A percentile compares a stretch with the other conserved stretches of the same genome.
Evolutionary conservation across 305 asterid genomes (phyloP).

Genomic region (Solanum aculeatissimum): DNA sequence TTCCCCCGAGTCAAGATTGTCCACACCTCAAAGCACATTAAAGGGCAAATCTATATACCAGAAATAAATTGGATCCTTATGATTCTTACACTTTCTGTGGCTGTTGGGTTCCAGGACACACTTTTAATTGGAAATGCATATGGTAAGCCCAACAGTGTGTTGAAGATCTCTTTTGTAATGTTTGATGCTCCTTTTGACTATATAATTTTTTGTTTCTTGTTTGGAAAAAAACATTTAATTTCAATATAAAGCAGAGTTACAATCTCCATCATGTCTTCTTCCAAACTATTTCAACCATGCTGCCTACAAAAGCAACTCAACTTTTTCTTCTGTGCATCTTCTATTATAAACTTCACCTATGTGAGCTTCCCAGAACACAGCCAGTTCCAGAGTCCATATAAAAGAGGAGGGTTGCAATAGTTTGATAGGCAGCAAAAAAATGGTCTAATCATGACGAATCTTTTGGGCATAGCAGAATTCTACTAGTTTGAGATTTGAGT

Average conservation of each 20-base stretch:
- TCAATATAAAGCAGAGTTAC: background rate
- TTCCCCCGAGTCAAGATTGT: slow-evolving; percentile 77
- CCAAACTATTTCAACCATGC: background rate
- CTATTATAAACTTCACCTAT: background rate
- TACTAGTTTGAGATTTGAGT: background rate
- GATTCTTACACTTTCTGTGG: slow-evolving; percentile 69
- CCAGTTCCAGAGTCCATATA: background rate
- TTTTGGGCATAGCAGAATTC: background rate
- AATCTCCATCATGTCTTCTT: background rate
- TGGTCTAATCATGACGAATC: background rate
- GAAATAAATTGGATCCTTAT: slow-evolving; percentile 81
- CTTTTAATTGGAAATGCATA: slow-evolving; percentile 72
- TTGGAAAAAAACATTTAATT: background rate
- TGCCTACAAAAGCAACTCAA: background rate
- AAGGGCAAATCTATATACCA: slow-evolving; percentile 72
- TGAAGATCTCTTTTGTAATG: background rate
- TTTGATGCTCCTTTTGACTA: background rate
- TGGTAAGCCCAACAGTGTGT: slow-evolving; percentile 35
- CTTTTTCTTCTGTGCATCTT: background rate
- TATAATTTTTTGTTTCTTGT: background rate
- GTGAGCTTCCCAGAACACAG: background rate
- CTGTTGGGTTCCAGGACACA: slow-evolving; percentile 54
- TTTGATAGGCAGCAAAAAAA: background rate
- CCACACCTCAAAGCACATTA: slow-evolving; percentile 65
- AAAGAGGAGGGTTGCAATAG: background rate